phyloP scores from a whole-genome alignment of 495 filamentous ascomycete species.

The Platismatia glauca region DNA sequence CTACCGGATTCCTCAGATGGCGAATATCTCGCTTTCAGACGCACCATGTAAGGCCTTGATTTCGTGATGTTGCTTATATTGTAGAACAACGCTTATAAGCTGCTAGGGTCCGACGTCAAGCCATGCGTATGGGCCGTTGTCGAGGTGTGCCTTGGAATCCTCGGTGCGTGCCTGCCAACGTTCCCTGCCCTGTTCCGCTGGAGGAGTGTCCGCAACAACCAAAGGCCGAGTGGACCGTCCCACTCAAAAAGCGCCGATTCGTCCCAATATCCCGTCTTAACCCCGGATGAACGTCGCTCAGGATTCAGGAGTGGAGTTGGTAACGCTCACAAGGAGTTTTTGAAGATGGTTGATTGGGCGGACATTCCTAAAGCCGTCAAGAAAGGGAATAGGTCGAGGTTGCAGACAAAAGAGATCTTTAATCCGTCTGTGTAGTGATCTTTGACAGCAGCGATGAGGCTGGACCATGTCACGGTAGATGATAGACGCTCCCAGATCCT shows the following conservation, averaged over 20 bases:
- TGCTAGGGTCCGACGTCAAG: slow-evolving; percentile 1
- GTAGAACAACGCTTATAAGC: not conserved
- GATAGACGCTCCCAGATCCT: not conserved
- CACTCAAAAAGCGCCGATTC: not conserved
- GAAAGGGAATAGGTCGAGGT: not conserved
- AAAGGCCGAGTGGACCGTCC: not conserved
- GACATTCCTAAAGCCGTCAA: not conserved
- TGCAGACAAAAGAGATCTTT: not conserved
- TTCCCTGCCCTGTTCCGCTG: slow-evolving; percentile 2
- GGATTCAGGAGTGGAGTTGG: not conserved
- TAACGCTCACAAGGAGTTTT: not conserved
- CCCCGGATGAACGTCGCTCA: not conserved
- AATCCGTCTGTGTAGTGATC: not conserved
- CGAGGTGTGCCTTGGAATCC: slow-evolving; percentile 8
- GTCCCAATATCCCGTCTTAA: not conserved
- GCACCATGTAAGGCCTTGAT: slow-evolving; percentile 1
- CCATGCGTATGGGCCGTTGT: slow-evolving; percentile 11
- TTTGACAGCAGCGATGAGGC: not conserved
- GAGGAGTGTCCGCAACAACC: not conserved
- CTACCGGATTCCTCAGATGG: slow-evolving; percentile 4
- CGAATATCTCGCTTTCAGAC: slow-evolving; percentile 7
- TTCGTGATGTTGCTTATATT: not conserved
- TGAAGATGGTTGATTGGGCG: slow-evolving; percentile 3
- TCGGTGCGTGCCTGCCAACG: slow-evolving; percentile 11
- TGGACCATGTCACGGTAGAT: not conserved